Conservation (phyloP, 2,329 filamentous ascomycete species). For the Aaosphaeria pasadenensis region DNA sequence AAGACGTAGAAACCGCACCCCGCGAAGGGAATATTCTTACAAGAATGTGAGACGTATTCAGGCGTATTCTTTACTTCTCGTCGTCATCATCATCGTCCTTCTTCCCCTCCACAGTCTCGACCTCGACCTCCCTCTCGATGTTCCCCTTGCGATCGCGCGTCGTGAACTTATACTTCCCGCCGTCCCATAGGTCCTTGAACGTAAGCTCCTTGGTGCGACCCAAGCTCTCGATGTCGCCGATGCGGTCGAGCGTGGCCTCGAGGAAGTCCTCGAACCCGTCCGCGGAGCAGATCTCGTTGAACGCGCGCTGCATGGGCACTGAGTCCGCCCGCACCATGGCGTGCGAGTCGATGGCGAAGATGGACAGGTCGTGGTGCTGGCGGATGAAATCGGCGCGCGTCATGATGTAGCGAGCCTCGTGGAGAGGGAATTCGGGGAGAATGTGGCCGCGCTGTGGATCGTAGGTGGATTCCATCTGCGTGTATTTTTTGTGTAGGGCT, state of each 20-base stretch:
- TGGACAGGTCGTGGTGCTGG: conserved; percentile 85
- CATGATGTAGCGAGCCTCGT: conserved; percentile 68
- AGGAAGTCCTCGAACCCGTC: conserved; percentile 80
- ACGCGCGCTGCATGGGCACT: conserved; percentile 93
- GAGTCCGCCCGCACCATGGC: conserved; percentile 89
- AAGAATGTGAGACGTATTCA: too few species aligned
- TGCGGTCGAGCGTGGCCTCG: conserved; percentile 78
- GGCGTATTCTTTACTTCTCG: not conserved
- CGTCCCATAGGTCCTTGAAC: conserved; percentile 87
- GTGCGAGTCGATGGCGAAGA: conserved; percentile 88
- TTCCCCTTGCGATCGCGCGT: conserved; percentile 26
- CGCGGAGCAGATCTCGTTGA: conserved; percentile 74
- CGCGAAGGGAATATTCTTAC: too few species aligned
- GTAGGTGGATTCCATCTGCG: conserved; percentile 61
- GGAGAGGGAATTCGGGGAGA: conserved; percentile 64
- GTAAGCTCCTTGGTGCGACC: conserved; percentile 93
- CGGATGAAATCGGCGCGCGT: conserved; percentile 93
- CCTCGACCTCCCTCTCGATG: conserved; percentile 26
- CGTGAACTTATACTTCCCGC: conserved; percentile 65
- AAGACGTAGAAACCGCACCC: too few species aligned
- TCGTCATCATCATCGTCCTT: conserved; percentile 20
- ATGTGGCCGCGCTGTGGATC: conserved; percentile 67
- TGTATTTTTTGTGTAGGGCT: conserved; percentile 81
- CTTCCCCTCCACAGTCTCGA: conserved; percentile 29
- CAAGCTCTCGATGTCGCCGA: conserved; percentile 88